Evolutionary conservation across 192 early-diverging fungal genomes (phyloP), one percentile per base, ranked within the genome.

Genomic region (Podila horticola): DNA sequence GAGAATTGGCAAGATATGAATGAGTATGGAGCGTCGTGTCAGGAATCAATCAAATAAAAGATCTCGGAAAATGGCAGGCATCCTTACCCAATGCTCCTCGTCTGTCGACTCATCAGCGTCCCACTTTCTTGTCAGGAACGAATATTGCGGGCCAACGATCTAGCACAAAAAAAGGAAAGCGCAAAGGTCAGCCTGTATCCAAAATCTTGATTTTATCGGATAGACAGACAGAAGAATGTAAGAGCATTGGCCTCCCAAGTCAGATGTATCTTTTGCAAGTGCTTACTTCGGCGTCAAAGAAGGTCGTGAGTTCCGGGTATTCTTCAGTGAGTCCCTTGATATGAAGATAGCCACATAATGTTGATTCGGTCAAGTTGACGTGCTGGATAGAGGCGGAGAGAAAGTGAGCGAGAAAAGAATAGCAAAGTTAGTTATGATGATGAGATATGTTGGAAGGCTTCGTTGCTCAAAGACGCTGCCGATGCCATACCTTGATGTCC

Each of bases 101-200:
- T 96, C 95, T 34, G 91, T 92, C 6, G 83, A 75, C 36, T 90
- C 86, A 64, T 90, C 84, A 24, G 93, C 92, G 61, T 94, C 88
- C 95, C 95, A 96, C 84, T 95, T 95, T 33, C 90, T 72, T 22
- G 95, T 96, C 63, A 94, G 82, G 69, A 96, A 96, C 13, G 89
- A 88, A 69, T 95, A 55, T 26, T 55, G 52, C 8, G 52, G 52
- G 7, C 52, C 52, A 26, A 55, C 52, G 24, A 55, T 55, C 52
- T 55, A 55, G 52, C n/a, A 52, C n/a, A 52, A 1, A 55, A 26
- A 55, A 24, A 26, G 52, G 22, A 24, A 24, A 9, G 52, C 8
- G 24, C 8, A n/a, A 55, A 24, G 52, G 52, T 55, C 52, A 55
- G 83, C 51, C 86, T 83, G n/a, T 83, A 76, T 1, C 93, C 94